Evolutionary conservation across 805 yeast species (phyloP).

Genomic region (Kregervanrija pseudodelftensis): DNA sequence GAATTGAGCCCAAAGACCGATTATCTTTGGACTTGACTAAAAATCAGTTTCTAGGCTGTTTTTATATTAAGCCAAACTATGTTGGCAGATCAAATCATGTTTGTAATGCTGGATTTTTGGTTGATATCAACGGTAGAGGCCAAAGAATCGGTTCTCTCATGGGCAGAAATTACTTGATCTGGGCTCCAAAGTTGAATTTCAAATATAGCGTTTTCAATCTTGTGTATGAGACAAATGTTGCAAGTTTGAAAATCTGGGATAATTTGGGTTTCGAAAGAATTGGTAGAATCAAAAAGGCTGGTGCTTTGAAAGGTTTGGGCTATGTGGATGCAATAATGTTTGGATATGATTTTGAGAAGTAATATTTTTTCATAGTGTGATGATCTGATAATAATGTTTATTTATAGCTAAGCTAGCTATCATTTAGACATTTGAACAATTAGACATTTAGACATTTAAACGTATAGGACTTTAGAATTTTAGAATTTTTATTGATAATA

Average conservation of each 20-base stretch:
- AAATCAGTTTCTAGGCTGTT: conserved; percentile 55
- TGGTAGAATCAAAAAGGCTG: conserved; percentile 72
- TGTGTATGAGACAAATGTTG: conserved; percentile 75
- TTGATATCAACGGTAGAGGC: conserved; percentile 53
- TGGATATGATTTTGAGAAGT: conserved; percentile 45
- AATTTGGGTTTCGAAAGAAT: conserved; percentile 70
- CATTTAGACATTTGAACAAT: no score
- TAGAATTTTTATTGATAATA: no score
- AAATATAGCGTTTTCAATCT: conserved; percentile 79
- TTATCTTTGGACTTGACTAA: conserved; percentile 19
- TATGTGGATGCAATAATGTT: conserved; percentile 72
- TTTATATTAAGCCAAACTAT: conserved; percentile 82
- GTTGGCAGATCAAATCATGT: conserved; percentile 78
- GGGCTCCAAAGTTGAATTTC: conserved; percentile 78
- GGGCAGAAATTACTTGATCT: conserved; percentile 57
- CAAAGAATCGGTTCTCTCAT: conserved; percentile 54
- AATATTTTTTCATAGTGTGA: background rate
- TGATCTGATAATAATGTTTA: no score
- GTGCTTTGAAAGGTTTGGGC: conserved; percentile 56
- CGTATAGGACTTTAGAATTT: no score
- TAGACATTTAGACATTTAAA: no score
- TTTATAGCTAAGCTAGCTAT: no score
- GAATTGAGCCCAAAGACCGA: conserved; percentile 16
- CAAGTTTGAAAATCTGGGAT: conserved; percentile 79
- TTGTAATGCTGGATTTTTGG: conserved; percentile 84